Evolutionary conservation across 2,329 filamentous ascomycete genomes (phyloP), one percentile per base, ranked within the genome.

Genomic region (Talaromyces funiculosus): DNA sequence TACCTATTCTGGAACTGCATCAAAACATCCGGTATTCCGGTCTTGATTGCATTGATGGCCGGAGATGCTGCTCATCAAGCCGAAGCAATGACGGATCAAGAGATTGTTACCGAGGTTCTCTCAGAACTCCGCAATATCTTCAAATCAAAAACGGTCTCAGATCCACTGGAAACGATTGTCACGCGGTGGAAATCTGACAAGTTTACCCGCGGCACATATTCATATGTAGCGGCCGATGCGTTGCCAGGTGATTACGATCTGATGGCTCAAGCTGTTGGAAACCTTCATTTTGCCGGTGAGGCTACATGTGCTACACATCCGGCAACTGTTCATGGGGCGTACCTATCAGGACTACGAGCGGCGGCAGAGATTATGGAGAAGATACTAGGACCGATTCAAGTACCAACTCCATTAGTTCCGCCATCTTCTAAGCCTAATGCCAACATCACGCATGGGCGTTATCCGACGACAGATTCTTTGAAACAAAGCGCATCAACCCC

Each of bases 1-100:
- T 99, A 97, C 69, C 85, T 99, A 67, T 97, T 96, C 84, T 97
- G 96, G 84, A 97, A 99, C 68, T 91, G 92, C 59, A 88, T 92
- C 62, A 90, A 91, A 67, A 96, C 90, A 3, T 92, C 90, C 49
- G 95, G 95, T 0, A 80, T 96, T 37, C 94, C 90, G 1, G 91
- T 92, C 56, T 81, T 97, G 24, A 86, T 97, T 63, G 94, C 91
- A 8, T 82, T 99, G 29, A 97, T 99, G 93, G 93, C 93, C 54
- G 94, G 94, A 22, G 90, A 97, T 67, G 90, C 95, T 20, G 94
- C 92, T 16, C 90, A 92, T 67, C 89, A 96, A 64, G 91, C 91
- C 0, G 95, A 99, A 74, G 80, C 81, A 56, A 86, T 86, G 1
- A 83, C 85, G 57, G 90, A 97, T 66, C 84, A 89, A 40, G 84